Evolutionary conservation across 1,284 basidiomycete species (phyloP), one percentile per base, ranked within the genome.

Genomic region (Anthracocystis panici-leucophaei): DNA sequence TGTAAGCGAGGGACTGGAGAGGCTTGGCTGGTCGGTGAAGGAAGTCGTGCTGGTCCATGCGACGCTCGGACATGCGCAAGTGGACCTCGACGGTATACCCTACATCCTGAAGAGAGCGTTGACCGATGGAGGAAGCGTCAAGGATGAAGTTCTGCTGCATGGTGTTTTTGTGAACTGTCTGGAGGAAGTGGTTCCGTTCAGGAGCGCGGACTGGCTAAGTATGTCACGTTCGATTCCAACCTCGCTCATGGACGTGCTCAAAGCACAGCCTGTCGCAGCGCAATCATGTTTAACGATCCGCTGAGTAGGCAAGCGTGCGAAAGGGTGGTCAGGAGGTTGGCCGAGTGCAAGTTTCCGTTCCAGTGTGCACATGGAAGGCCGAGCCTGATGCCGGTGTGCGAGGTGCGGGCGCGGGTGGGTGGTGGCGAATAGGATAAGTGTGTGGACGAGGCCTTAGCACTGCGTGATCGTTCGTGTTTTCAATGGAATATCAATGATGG

Each of bases 331-430:
- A 78, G 82, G 9, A 88, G 90, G 73, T 87, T 98, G 23, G 88
- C 90, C 2, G 83, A 88, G 66, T 93, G 93, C 1, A 88, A 89
- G 6, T 92, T 93, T 80, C 95, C 95, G 1, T 97, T 97, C 85
- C 92, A 93, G 81, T 98, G 95, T 86, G 95, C 95, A 14, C 95
- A 98, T 86, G 95, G 95, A 0, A 57, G 87, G 71, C 68, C 68
- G 6, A 66, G 45, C 18, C 21, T 75, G 35, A 61, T 68, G 25
- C 73, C 73, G 2, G 27, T 71, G 23, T 75, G 73, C 56, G 50
- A 56, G 38, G 35, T 70, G 8, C 29, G 29, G 44, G 38, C 38
- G 21, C 27, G 20, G 38, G 0, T 0, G 29, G 16, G 11, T 5
- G 33, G 16, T 3, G 3, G 33, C 2, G 51, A 14, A 20, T 18